phyloP scores from a whole-genome alignment of 1,284 basidiomycete genomes.

The Heliocybe sulcata region DNA sequence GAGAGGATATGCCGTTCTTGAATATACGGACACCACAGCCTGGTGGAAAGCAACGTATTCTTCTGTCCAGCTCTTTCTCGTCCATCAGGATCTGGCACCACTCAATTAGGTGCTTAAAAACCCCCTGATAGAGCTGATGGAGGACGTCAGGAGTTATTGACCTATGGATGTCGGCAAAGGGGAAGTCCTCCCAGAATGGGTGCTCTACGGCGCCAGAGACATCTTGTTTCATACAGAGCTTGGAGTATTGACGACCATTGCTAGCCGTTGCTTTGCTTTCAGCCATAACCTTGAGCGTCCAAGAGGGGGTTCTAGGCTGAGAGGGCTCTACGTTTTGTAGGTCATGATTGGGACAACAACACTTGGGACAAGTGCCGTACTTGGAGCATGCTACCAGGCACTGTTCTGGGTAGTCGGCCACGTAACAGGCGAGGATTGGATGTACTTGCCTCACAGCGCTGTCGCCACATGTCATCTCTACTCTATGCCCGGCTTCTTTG shows the following conservation, averaged over 20 bases:
- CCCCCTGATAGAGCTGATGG: conserved; percentile 21
- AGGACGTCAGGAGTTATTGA: conserved; percentile 20
- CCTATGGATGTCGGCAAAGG: conserved; percentile 10
- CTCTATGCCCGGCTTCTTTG: not conserved
- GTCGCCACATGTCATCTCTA: not conserved
- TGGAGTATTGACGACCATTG: no score
- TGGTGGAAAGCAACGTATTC: not conserved
- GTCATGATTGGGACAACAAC: no score
- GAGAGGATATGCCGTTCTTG: not conserved
- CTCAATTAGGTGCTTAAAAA: conserved; percentile 17
- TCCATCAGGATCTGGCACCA: conserved; percentile 12
- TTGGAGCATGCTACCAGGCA: conserved; percentile 11
- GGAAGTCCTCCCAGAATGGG: not conserved
- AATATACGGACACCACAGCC: not conserved
- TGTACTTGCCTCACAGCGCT: conserved; percentile 6
- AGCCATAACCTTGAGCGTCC: no score
- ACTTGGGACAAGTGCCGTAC: conserved; percentile 10
- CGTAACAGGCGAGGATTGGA: conserved; percentile 11
- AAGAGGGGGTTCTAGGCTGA: no score
- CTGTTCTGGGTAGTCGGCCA: conserved; percentile 17
- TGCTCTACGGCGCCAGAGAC: no score
- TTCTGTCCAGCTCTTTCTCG: not conserved
- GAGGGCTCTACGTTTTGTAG: no score
- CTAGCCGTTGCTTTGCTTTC: no score
- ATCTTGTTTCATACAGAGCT: no score